Conservation (phyloP, 257 asterid genomes). For the Datura wrightii region DNA sequence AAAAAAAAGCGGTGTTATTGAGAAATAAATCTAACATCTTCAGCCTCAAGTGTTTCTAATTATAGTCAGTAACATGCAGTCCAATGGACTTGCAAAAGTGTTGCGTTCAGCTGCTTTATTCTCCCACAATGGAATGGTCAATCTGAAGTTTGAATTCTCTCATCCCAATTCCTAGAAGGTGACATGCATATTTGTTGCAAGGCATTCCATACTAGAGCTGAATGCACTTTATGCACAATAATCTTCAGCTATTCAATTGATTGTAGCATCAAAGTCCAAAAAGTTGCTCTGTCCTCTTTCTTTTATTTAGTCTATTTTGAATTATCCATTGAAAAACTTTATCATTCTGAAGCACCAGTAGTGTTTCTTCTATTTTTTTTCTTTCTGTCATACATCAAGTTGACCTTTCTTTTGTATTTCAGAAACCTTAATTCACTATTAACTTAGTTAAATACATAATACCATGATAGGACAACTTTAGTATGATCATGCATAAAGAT, state of each 20-base stretch:
- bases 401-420: background rate
- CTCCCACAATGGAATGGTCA: background rate
- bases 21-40: constrained; percentile 1
- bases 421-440: background rate
- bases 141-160: constrained; percentile 12
- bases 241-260: constrained; percentile 7
- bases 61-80: background rate
- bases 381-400: background rate
- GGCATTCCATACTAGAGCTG: constrained; percentile 11
- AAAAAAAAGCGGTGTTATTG: constrained; percentile 42
- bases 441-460: background rate
- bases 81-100: constrained; percentile 19
- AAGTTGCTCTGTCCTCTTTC: background rate
- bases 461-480: background rate
- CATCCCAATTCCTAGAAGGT: background rate
- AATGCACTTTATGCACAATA: background rate
- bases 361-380: background rate
- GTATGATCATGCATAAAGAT: background rate
- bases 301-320: constrained; percentile 8
- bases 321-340: background rate
- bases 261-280: background rate
- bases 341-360: constrained; percentile 6
- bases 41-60: background rate
- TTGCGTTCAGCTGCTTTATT: background rate
- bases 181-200: constrained; percentile 17